Conservation (phyloP, 2,329 filamentous ascomycete genomes). For the Zasmidium angulare region DNA sequence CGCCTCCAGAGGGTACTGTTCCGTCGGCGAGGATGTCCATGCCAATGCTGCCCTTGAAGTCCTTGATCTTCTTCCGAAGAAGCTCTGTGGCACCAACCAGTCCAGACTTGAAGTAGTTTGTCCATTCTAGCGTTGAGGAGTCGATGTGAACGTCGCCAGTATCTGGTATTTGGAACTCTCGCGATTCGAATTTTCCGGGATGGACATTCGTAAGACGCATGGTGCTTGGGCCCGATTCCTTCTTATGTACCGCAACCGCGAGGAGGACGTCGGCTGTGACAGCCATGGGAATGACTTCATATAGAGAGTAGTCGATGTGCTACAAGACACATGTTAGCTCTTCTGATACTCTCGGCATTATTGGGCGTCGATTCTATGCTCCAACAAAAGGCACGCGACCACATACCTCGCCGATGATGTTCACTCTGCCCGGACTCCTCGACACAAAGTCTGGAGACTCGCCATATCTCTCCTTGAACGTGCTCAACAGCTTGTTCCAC, state of each 20-base stretch:
- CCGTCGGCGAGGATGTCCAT: conserved; percentile 92
- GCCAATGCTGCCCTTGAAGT: conserved; percentile 65
- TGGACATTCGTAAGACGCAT: conserved; percentile 81
- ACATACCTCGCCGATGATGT: conserved; percentile 83
- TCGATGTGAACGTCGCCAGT: conserved; percentile 67
- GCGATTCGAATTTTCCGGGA: conserved; percentile 69
- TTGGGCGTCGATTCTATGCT: background rate
- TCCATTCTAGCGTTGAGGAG: conserved; percentile 84
- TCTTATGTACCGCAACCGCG: conserved; percentile 65
- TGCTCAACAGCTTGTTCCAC: conserved; percentile 71
- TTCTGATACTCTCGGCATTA: background rate
- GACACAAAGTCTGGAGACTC: conserved; percentile 75
- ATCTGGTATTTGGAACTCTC: conserved; percentile 70
- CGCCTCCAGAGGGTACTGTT: conserved; percentile 86
- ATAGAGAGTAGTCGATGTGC: conserved; percentile 98
- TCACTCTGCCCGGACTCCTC: conserved; percentile 89
- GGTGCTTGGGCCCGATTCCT: conserved; percentile 56
- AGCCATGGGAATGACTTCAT: conserved; percentile 93
- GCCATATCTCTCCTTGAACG: conserved; percentile 71
- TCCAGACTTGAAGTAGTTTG: conserved; percentile 97
- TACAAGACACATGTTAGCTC: conserved; percentile 23
- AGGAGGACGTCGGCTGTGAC: conserved; percentile 89
- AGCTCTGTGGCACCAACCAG: conserved; percentile 78
- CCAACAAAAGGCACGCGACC: background rate
- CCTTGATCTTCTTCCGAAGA: conserved; percentile 64